Conservation (phyloP, 2,329 filamentous ascomycete genomes). For the Cercospora beticola region DNA sequence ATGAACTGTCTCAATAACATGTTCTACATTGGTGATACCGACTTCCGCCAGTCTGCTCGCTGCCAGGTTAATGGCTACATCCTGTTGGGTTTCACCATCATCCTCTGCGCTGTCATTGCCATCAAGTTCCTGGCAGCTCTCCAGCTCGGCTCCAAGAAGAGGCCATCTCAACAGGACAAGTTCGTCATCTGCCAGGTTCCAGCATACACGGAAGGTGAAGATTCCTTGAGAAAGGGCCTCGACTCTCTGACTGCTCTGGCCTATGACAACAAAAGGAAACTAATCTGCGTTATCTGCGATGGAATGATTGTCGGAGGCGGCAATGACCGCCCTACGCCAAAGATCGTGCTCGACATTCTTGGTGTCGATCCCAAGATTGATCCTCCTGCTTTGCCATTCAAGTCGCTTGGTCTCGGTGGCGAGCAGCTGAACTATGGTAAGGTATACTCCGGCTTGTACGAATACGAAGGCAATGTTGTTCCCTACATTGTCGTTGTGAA, state of each 20-base stretch:
- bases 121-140: slow-evolving; percentile 91
- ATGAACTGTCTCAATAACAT: slow-evolving; percentile 77
- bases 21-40: slow-evolving; percentile 78
- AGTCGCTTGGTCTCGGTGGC: slow-evolving; percentile 81
- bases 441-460: slow-evolving; percentile 96
- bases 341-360: slow-evolving; percentile 95
- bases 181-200: slow-evolving; percentile 98
- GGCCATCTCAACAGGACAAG: slow-evolving; percentile 89
- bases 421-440: slow-evolving; percentile 98
- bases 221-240: slow-evolving; percentile 85
- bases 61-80: slow-evolving; percentile 93
- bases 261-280: slow-evolving; percentile 97
- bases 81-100: slow-evolving; percentile 79
- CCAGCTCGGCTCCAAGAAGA: slow-evolving; percentile 87
- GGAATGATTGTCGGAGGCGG: slow-evolving; percentile 95
- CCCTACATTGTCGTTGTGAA: slow-evolving; percentile 96
- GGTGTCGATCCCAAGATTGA: slow-evolving; percentile 97
- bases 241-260: slow-evolving; percentile 92
- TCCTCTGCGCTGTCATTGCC: slow-evolving; percentile 75
- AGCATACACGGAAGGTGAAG: slow-evolving; percentile 96
- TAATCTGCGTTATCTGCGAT: slow-evolving; percentile 94
- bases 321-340: slow-evolving; percentile 94
- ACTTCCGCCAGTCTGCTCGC: slow-evolving; percentile 74
- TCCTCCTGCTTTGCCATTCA: slow-evolving; percentile 89
- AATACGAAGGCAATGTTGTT: slow-evolving; percentile 95